A percentile compares a stretch with the other conserved stretches of the same genome.
Conservation (phyloP, 257 asterid genomes). For the Gynochthodes officinalis region DNA sequence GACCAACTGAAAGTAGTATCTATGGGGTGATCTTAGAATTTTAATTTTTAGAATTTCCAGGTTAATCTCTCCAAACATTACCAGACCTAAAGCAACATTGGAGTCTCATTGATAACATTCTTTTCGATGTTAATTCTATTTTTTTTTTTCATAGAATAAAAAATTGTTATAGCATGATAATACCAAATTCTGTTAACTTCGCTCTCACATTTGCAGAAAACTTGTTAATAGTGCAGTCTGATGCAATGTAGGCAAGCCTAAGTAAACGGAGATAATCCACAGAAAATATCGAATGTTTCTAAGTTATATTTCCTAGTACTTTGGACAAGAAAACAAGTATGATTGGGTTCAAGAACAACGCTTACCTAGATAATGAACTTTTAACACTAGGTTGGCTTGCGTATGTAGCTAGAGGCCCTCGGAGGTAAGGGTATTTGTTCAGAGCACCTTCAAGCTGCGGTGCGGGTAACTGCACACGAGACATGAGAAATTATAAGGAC, state of each 20-base stretch:
- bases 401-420: conserved; percentile 68
- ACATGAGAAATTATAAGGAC: conserved; percentile 13
- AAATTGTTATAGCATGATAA: background rate
- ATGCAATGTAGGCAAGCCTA: background rate
- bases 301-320: background rate
- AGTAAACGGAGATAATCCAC: background rate
- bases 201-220: background rate
- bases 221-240: background rate
- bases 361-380: conserved; percentile 74
- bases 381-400: conserved; percentile 53
- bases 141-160: too few relatives aligned
- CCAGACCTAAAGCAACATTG: background rate
- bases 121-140: too few relatives aligned
- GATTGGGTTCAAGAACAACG: conserved; percentile 2
- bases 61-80: background rate
- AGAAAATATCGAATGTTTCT: background rate
- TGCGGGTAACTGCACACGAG: conserved; percentile 85
- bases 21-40: background rate
- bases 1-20: too few relatives aligned
- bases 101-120: background rate
- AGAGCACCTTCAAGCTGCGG: conserved; percentile 88
- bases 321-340: background rate
- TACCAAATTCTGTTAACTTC: background rate
- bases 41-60: background rate
- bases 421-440: conserved; percentile 75